Conservation (phyloP, 1,284 basidiomycete species). For the Ustilago hordei region DNA sequence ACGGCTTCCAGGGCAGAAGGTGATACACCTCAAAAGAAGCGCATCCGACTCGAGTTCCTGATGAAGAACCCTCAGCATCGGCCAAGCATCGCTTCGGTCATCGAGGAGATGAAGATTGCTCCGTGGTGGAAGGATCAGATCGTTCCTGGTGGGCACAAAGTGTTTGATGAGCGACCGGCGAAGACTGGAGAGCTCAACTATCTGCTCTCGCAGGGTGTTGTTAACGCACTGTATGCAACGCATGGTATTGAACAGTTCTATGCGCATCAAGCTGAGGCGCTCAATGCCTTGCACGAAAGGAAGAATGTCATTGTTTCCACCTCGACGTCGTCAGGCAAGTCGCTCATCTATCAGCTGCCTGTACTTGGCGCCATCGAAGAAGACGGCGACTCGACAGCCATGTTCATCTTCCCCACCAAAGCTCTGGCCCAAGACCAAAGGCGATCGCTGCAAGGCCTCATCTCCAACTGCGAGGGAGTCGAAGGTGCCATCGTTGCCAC, state of each 20-base stretch:
- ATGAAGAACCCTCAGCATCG: constrained; percentile 59
- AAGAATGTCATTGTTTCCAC: constrained; percentile 88
- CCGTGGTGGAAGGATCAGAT: constrained; percentile 69
- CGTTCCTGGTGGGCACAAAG: constrained; percentile 64
- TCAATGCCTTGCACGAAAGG: constrained; percentile 76
- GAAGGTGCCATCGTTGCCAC: constrained; percentile 78
- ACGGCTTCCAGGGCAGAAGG: constrained; percentile 33
- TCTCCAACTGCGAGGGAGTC: constrained; percentile 76
- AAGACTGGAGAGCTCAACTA: constrained; percentile 54
- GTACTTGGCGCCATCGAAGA: constrained; percentile 78
- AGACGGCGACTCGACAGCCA: constrained; percentile 77
- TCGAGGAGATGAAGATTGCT: constrained; percentile 56
- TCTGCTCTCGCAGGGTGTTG: constrained; percentile 71
- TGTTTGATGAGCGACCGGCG: constrained; percentile 53
- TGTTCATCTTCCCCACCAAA: constrained; percentile 93
- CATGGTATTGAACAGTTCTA: constrained; percentile 80
- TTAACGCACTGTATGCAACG: constrained; percentile 75
- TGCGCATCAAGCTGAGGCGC: constrained; percentile 82
- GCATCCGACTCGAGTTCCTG: constrained; percentile 60
- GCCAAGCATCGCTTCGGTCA: constrained; percentile 54
- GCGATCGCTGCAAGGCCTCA: constrained; percentile 70
- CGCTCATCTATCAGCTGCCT: constrained; percentile 82
- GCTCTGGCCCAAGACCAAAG: constrained; percentile 91
- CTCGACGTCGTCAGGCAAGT: constrained; percentile 90
- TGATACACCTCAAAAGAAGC: constrained; percentile 60